These are phyloP conservation scores for Otatea glauca DNA, from an alignment of 176 grass and related monocot genomes.

Conservation along the genomic window DNA sequence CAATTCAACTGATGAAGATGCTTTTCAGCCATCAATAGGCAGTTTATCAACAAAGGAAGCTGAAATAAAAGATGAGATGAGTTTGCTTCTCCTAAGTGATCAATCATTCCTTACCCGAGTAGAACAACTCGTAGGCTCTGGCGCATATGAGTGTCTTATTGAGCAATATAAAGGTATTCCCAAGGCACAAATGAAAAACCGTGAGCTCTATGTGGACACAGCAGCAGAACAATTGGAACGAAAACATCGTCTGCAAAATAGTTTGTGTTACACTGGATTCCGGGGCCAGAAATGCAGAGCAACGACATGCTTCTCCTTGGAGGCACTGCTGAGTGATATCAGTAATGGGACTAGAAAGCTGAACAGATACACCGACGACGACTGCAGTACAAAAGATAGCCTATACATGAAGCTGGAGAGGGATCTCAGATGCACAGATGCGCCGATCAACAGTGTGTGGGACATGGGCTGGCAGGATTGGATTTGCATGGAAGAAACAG, in stretches of 20 bases:
- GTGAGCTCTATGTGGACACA: slow-evolving; percentile 53
- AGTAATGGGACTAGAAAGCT: slow-evolving; percentile 44
- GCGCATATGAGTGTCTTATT: neutral
- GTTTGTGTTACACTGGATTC: slow-evolving; percentile 33
- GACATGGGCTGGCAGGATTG: slow-evolving; percentile 71
- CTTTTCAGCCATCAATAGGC: slow-evolving; percentile 5
- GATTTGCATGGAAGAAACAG: slow-evolving; percentile 68
- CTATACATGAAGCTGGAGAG: slow-evolving; percentile 71
- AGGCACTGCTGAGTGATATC: slow-evolving; percentile 56
- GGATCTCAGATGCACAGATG: slow-evolving; percentile 57
- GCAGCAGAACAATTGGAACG: slow-evolving; percentile 60
- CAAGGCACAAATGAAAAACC: slow-evolving; percentile 27
- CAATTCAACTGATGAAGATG: slow-evolving; percentile 35
- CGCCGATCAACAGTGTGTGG: slow-evolving; percentile 57
- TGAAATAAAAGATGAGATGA: slow-evolving; percentile 58
- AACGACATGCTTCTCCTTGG: slow-evolving; percentile 47
- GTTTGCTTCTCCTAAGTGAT: slow-evolving; percentile 59
- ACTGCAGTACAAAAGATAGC: slow-evolving; percentile 40
- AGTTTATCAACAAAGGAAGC: slow-evolving; percentile 26
- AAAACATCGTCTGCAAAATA: slow-evolving; percentile 43
- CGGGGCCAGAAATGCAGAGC: slow-evolving; percentile 24
- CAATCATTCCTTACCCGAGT: slow-evolving; percentile 47
- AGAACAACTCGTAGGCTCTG: slow-evolving; percentile 37
- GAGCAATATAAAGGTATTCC: slow-evolving; percentile 15
- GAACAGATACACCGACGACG: slow-evolving; percentile 33